Conservation (phyloP, 192 early-diverging fungal genomes). For the Dissophora globulifera region DNA sequence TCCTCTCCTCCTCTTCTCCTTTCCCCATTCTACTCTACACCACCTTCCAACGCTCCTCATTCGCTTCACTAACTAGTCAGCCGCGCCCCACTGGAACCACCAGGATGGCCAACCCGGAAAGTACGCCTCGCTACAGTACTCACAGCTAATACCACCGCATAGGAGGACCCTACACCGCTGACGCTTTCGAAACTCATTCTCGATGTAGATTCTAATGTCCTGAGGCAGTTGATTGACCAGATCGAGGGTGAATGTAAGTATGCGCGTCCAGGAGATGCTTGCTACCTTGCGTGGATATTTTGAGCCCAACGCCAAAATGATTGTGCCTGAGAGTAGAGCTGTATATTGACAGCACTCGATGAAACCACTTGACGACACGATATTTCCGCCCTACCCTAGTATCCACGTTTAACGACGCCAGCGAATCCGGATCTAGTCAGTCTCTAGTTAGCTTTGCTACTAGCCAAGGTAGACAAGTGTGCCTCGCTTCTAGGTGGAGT, state of each 20-base stretch:
- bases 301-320: no score
- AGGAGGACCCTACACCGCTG: no score
- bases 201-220: constrained; percentile 37
- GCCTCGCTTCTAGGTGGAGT: no score
- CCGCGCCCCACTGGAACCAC: not conserved
- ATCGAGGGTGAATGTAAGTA: constrained; percentile 48
- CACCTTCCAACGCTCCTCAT: no score
- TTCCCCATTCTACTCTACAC: no score
- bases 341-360: no score
- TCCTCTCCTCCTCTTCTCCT: not conserved
- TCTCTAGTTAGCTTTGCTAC: constrained; percentile 11
- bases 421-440: constrained; percentile 19
- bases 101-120: constrained; percentile 19
- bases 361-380: not conserved
- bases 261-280: not conserved
- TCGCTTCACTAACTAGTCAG: not conserved
- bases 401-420: constrained; percentile 14
- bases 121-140: not conserved
- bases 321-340: no score
- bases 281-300: no score
- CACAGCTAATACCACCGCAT: not conserved
- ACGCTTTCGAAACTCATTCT: not conserved
- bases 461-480: constrained; percentile 44
- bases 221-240: constrained; percentile 44
- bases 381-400: not conserved